Base-by-base conservation (phyloP, 768 basidiomycete genomes). In the Boletus bicolor region DNA sequence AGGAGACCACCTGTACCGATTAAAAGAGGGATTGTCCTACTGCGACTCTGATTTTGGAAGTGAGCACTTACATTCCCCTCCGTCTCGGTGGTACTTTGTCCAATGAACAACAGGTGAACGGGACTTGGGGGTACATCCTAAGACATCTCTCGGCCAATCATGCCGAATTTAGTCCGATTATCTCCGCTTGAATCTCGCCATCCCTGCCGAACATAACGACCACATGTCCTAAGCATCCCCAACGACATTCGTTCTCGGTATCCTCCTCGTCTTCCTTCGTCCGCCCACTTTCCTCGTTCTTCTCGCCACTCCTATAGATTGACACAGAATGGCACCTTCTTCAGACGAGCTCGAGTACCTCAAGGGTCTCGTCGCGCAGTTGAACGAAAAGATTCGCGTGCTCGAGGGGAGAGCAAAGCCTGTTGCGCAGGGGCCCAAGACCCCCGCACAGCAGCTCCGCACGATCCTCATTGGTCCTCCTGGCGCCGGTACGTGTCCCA, bases 381-480 rank as follows among this genome's bases (percentile, higher is more conserved):
- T 99, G 55, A 89, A 91, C 65, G 85, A 86, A 53, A 98, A 98
- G 80, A 98, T 99, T 68, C 64, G 76, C 53, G 67, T 78, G 37
- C 80, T 98, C 57, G 96, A 98, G 79, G 71, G 75, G 15, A 85
- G 82, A 70, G 77, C 81, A 48, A 89, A 87, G 72, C 67, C 70
- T 8, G 72, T 73, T 11, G 68, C 68, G 21, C 64, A 72, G 30
- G 55, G 69, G 17, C 69, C 77, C n/a, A 76, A 78, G 68, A 81
- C 86, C 30, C 89, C 91, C 50, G 84, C 83, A 24, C 80, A 83
- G 66, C 90, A 92, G 76, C 84, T 91, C 57, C 82, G 96, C 46
- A 87, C 96, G 63, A 93, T 99, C 64, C 81, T 99, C 64, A 78
- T 99, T 62, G 97, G 97, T 52, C 97, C 97, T 57, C 97, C 97